A percentile compares a stretch with the other conserved stretches of the same genome.
phyloP scores from a whole-genome alignment of 352 stramenopile genomes.

The Globisporangium perplexum region DNA sequence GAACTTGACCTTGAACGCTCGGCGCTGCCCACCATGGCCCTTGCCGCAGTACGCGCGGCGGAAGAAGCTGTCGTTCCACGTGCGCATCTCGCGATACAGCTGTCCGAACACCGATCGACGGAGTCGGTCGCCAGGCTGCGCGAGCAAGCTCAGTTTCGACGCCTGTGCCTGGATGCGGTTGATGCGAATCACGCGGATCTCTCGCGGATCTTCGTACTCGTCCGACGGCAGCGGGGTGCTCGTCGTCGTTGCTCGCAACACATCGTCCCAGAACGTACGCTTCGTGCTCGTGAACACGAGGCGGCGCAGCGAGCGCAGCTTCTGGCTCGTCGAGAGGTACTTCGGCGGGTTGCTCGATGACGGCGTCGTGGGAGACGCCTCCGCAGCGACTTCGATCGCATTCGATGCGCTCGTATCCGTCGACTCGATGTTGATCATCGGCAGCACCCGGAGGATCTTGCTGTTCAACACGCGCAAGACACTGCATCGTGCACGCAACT shows the following conservation, averaged over 20 bases:
- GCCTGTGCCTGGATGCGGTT: constrained; percentile 94
- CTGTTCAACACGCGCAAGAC: constrained; percentile 91
- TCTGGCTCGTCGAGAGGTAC: constrained; percentile 65
- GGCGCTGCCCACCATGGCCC: constrained; percentile 95
- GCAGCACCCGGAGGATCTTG: constrained; percentile 84
- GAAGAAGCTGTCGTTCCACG: constrained; percentile 93
- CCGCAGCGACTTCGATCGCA: constrained; percentile 43
- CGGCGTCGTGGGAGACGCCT: constrained; percentile 3
- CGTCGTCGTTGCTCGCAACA: constrained; percentile 94
- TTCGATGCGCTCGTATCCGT: constrained; percentile 30
- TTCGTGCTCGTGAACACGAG: constrained; percentile 92
- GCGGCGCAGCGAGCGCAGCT: constrained; percentile 64
- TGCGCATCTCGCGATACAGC: constrained; percentile 94
- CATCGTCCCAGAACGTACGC: constrained; percentile 89
- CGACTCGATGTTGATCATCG: constrained; percentile 74
- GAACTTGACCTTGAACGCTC: constrained; percentile 99
- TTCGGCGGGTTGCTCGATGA: constrained; percentile 3
- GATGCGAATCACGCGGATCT: constrained; percentile 97
- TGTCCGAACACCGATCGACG: constrained; percentile 96
- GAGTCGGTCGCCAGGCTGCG: constrained; percentile 84
- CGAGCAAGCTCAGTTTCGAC: constrained; percentile 82
- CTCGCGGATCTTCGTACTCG: constrained; percentile 97
- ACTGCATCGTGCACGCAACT: constrained; percentile 87
- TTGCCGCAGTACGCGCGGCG: constrained; percentile 96
- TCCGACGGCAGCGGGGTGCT: constrained; percentile 96